Base-by-base conservation (phyloP, 2,329 filamentous ascomycete genomes). In the Diaporthe sp. region DNA sequence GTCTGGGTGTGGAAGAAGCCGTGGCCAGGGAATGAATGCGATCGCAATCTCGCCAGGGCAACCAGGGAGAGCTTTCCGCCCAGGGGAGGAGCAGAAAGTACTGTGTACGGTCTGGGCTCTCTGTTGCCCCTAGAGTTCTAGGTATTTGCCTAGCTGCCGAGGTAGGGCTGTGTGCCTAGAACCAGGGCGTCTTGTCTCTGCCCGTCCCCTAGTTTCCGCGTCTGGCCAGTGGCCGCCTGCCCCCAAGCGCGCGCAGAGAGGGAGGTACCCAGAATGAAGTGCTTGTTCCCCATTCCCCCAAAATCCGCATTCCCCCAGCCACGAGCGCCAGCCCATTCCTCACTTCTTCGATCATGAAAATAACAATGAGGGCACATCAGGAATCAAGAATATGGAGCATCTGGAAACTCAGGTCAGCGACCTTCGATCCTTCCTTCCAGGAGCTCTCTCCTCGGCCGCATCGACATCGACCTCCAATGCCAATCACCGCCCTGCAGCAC, bases 341-440 rank as follows among this genome's bases (percentile, higher is more conserved):
- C 63, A 53, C 30, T 53, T 68, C 63, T 68, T 68, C 32, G 47
- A 68, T 68, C 63, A 68, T 51, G 63, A 50, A 51, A 53, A 68
- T 68, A 68, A 68, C 63, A 68, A 68, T 68, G 63, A 53, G 63
- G 63, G 32, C 63, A 35, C 63, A 37, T 51, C 63, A 68, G 27
- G n/a, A 39, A 32, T 42, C 55, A 53, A 53, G 66, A 73, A 61
- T 10, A 90, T 90, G 88, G 87, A 90, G 79, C 87, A 87, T 80
- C 86, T 89, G 77, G 86, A 89, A 79, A 85, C 84, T 73, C 88
- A 89, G 82, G 87, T 85, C 76, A 87, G 85, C 80, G 88, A 89
- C 82, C 81, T 90, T 82, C 86, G 86, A 78, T 79, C 79, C 9
- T 88, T 86, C 78, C 82, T 89, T 78, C 42, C 83, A 86, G 79